Base-by-base conservation (phyloP, 495 filamentous ascomycete species). In the Penicillium robsamsonii region DNA sequence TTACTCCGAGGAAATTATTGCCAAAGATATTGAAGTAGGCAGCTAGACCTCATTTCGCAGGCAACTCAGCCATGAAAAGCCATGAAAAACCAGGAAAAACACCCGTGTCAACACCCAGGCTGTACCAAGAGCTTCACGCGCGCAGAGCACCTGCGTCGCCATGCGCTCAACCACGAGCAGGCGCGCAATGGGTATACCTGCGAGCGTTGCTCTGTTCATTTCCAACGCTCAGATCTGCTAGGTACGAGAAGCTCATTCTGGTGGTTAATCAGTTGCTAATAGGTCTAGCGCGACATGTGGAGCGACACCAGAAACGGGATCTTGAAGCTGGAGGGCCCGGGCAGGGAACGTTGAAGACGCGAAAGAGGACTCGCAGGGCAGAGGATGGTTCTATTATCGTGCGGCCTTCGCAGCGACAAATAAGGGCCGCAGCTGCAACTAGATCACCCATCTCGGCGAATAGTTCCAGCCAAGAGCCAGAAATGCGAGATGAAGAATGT, bases 271-370 rank as follows among this genome's bases (percentile, higher is more conserved):
- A 12, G 9, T 0, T 51, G 57, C 66, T 63, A 41, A 67, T 53
- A 17, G 6, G n/a, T 49, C 43, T 53, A 83, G 83, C 80, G 31
- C 72, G 83, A 55, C 83, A 86, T 59, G 81, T 84, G 73, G 68
- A 71, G 40, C 79, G 83, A 7, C 83, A 86, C 61, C 72, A 72
- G 33, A 79, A 84, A 65, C 82, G 82, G 55, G 83, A 86, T 58
- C 77, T 78, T 48, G 80, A 84, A 66, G 82, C 82, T 22, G 83
- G 82, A 0, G 83, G 82, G 1, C 76, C 79, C 45, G 83, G 83
- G 0, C 64, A 75, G 44, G 83, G 83, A 1, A 67, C 81, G 27
- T 60, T 86, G 50, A 80, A 83, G n/a, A 86, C 83, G 1, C 71
- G 83, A 33, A 86, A 86, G 54, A 65, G 83, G 46, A 79, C 80